Percentiles rank a stretch among this genome's conserved stretches.
Conservation (phyloP, 75 land plant genomes). For the Chamaecyparis obtusa region DNA sequence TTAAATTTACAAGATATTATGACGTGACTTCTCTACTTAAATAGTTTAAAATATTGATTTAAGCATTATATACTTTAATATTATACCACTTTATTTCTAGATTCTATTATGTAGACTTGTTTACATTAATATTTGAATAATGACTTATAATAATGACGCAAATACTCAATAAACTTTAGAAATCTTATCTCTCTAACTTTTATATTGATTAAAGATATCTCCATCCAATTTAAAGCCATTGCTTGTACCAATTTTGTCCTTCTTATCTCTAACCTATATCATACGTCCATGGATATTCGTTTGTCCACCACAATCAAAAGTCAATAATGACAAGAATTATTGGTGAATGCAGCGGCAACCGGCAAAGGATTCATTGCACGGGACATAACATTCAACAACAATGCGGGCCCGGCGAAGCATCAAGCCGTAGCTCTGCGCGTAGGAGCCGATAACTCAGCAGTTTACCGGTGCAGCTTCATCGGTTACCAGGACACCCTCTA, state of each 20-base stretch:
- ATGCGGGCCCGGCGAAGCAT: slow-evolving; percentile 28
- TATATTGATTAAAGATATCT: background rate
- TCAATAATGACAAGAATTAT: background rate
- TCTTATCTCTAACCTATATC: too few relatives aligned
- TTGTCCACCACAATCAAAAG: background rate
- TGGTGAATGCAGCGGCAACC: slow-evolving; percentile 19
- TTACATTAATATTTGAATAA: too few relatives aligned
- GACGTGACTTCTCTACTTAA: too few relatives aligned
- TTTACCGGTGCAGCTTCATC: slow-evolving; percentile 25
- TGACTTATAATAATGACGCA: too few relatives aligned
- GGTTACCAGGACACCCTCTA: slow-evolving; percentile 45
- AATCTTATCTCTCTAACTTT: too few relatives aligned
- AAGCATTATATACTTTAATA: too few relatives aligned
- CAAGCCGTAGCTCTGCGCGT: slow-evolving; percentile 40
- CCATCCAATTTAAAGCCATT: background rate
- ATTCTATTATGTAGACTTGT: too few relatives aligned
- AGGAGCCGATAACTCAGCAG: slow-evolving; percentile 22
- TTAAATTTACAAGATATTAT: too few relatives aligned
- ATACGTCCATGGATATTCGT: background rate
- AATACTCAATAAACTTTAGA: too few relatives aligned
- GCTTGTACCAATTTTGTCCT: too few relatives aligned
- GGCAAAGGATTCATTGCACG: slow-evolving; percentile 33
- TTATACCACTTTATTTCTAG: too few relatives aligned
- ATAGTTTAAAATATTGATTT: too few relatives aligned
- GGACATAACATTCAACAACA: slow-evolving; percentile 34